A percentile compares a stretch with the other conserved stretches of the same genome.
These are phyloP conservation scores for Cynanchum wilfordii DNA, from an alignment of 257 asterid species.

Conservation along the genomic window DNA sequence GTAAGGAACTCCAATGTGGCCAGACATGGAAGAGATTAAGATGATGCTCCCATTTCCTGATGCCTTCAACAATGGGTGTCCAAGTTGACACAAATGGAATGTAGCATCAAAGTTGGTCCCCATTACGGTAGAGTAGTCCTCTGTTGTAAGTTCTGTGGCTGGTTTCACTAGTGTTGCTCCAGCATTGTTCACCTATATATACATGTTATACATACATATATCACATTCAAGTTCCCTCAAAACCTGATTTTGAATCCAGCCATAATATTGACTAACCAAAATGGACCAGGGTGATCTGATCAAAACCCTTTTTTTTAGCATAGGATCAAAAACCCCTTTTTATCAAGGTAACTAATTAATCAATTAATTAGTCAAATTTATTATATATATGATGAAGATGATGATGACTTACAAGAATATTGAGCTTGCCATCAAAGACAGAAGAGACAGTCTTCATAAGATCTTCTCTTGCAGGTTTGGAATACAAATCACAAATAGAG, in stretches of 20 bases:
- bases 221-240: not conserved
- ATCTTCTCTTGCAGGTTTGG: constrained; percentile 32
- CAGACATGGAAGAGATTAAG: no score
- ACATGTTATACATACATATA: not conserved
- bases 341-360: not conserved
- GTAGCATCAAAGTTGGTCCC: no score
- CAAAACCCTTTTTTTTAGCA: not conserved
- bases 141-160: no score
- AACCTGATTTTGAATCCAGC: no score
- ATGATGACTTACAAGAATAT: constrained; percentile 39
- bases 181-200: constrained; percentile 35
- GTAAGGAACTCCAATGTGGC: no score
- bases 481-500: constrained; percentile 43
- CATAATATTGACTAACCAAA: no score
- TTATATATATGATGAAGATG: not conserved
- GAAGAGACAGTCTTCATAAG: constrained; percentile 41
- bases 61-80: no score
- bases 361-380: no score
- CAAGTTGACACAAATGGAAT: no score
- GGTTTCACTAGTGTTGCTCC: constrained; percentile 26
- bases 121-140: no score
- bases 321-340: no score
- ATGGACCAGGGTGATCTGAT: not conserved
- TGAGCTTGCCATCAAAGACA: constrained; percentile 31
- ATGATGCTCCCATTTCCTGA: no score